Evolutionary conservation across 1,139 yeast genomes (phyloP), one percentile per base, ranked within the genome.

Genomic region (Protomyces arabidopsidicola): DNA sequence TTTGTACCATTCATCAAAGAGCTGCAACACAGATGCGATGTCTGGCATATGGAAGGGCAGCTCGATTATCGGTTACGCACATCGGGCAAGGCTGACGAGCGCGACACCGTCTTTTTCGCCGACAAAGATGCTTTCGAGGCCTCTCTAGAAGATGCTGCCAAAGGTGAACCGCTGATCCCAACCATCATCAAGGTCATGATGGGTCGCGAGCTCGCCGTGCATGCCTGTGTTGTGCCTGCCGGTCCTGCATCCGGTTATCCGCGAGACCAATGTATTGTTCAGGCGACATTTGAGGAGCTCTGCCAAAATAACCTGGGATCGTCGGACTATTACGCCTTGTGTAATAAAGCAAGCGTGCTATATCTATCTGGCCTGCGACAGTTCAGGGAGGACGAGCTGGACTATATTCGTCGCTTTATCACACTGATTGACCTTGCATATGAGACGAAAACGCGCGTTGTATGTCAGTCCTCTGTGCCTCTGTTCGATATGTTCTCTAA

Each of bases 351-450:
- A 77, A 83, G 84, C 65, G 82, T 90, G 12, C 87, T 91, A 70
- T 84, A 93, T 12, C 80, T 93, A 53, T 90, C 97, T 0, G 98
- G 91, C 72, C 90, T 93, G 57, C 98, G 98, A 3, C 85, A 85
- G 68, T 76, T 93, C 69, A 85, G 95, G 22, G 81, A 87, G 22
- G 82, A 87, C 67, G 87, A 84, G 57, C 81, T 97, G 68, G 97
- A 93, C 71, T 82, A 86, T 68, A 90, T 91, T 22, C 81, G 98
- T 70, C 78, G 98, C 69, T 91, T 93, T 72, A 93, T 93, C 72
- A 93, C 97, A 0, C 91, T 93, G 70, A 76, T 93, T 64, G 98
- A 93, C 75, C 97, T 98, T 0, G 95, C 93, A 1, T 93, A 93
- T 74, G 98, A 93, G 74, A 86, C 86, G 65, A 90, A 88, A 69